These are phyloP conservation scores for Penicillium riverlandense DNA, from an alignment of 495 filamentous ascomycete species.

Conservation along the genomic window DNA sequence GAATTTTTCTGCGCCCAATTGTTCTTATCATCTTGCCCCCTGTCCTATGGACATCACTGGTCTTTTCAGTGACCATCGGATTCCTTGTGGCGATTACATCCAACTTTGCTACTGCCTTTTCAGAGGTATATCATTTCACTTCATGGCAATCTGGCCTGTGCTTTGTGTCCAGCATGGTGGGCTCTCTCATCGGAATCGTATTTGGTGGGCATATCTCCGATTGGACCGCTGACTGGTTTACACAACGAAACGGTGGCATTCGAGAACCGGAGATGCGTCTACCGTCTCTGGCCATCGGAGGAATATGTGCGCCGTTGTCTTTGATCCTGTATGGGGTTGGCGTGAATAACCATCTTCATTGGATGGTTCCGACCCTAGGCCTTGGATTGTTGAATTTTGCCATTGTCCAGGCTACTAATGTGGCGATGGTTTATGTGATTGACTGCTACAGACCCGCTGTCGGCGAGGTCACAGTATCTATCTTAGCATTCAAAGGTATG, in stretches of 20 bases:
- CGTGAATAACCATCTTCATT: slow-evolving; percentile 41
- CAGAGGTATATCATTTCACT: slow-evolving; percentile 33
- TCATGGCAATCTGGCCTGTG: slow-evolving; percentile 44
- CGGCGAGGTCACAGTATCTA: slow-evolving; percentile 43
- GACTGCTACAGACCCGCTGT: slow-evolving; percentile 49
- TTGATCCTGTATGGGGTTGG: slow-evolving; percentile 47
- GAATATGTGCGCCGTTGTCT: slow-evolving; percentile 36
- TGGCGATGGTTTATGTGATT: slow-evolving; percentile 47
- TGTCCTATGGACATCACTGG: slow-evolving; percentile 43
- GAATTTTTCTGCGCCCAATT: slow-evolving; percentile 41
- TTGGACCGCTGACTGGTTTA: slow-evolving; percentile 41
- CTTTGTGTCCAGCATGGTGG: slow-evolving; percentile 42
- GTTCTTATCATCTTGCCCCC: slow-evolving; percentile 40
- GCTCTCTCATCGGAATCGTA: slow-evolving; percentile 38
- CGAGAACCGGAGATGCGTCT: slow-evolving; percentile 51
- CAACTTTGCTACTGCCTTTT: slow-evolving; percentile 42
- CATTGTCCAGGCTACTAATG: slow-evolving; percentile 42
- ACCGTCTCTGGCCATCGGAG: slow-evolving; percentile 34
- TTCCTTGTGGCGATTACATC: slow-evolving; percentile 47
- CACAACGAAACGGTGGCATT: slow-evolving; percentile 43
- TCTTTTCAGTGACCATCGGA: slow-evolving; percentile 44
- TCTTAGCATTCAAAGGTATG: slow-evolving; percentile 46
- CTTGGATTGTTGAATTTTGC: slow-evolving; percentile 45
- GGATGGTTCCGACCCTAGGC: slow-evolving; percentile 48
- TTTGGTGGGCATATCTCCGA: slow-evolving; percentile 46